Base-by-base conservation (phyloP, 441 rosid species). In the Flueggea neowawraea region DNA sequence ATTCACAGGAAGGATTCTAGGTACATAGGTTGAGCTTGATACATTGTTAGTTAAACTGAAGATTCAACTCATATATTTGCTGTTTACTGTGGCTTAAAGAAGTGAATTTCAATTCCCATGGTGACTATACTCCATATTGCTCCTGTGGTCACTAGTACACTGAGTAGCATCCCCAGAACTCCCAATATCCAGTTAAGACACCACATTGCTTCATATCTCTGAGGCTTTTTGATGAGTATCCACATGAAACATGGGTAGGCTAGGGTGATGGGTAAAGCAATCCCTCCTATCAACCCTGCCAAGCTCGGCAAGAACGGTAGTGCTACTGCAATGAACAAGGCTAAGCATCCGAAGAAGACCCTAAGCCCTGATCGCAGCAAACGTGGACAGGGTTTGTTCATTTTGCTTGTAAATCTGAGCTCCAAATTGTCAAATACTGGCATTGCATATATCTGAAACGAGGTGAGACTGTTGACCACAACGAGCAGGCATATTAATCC, bases 381-480 rank as follows among this genome's bases (percentile, higher is more conserved):
- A 59, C 43, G 31, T 2, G 89, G 80, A 45, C 89, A 86, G 14
- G 87, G 83, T 55, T 66, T 73, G 52, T 65, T 72, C 68, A 22
- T 66, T 48, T 65, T 78, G 76, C 76, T 71, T 1, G 79, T 83
- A 52, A 72, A 83, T 63, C 73, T 75, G 47, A 78, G 57, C 69
- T 86, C 89, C 31, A 84, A 57, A 59, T 77, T 80, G 74, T 86
- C 89, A 17, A 82, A 80, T 2, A 79, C 83, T 4, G 87, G 89
- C 86, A 80, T 86, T 2, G 89, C 87, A 36, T 82, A 78, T 57
- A 86, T 76, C 70, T 84, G 89, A 68, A 84, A 82, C 2, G 86
- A 76, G 72, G 80, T 82, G 48, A 84, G 78, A 69, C 83, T 62
- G 78, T 75, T 80, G n/a, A 82, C 49, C 45, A 84, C 78, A 12